Percentiles rank a stretch among this genome's conserved stretches.
These are phyloP conservation scores for Durusdinium trenchii DNA, from an alignment of 73 alveolate genomes.

Conservation along the genomic window DNA sequence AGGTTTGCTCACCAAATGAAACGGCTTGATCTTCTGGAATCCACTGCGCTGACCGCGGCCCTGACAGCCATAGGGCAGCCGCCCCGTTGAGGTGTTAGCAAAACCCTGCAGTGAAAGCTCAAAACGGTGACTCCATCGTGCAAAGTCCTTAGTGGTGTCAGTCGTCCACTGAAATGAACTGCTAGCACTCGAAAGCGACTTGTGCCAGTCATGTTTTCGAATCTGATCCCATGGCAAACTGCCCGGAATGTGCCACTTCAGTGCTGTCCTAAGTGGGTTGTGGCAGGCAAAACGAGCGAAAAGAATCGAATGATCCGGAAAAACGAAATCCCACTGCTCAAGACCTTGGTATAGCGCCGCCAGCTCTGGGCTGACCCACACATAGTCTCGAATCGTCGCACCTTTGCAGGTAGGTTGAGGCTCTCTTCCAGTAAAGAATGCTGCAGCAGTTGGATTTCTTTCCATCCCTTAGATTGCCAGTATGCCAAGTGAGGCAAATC, in stretches of 20 bases:
- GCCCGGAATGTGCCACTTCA: not conserved
- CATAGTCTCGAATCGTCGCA: not conserved
- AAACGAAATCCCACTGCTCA: not conserved
- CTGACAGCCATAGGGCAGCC: not conserved
- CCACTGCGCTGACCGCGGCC: not conserved
- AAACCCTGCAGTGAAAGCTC: not conserved
- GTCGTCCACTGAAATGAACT: not conserved
- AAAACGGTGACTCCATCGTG: not conserved
- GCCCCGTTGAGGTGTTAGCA: not conserved
- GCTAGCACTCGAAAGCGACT: not conserved
- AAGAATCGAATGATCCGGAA: conserved; percentile 3
- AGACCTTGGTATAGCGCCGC: too few species aligned
- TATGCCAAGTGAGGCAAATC: not conserved
- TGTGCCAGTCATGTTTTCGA: not conserved
- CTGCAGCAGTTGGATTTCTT: not conserved
- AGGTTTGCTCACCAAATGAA: not conserved
- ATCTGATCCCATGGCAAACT: not conserved
- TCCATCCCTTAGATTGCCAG: not conserved
- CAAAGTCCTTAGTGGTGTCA: not conserved
- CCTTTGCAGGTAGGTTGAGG: not conserved
- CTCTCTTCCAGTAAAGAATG: too few species aligned
- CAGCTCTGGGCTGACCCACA: not conserved
- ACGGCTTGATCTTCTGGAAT: not conserved
- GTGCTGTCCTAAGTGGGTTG: not conserved
- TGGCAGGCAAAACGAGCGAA: not conserved